A percentile compares a stretch with the other conserved stretches of the same genome.
phyloP scores from a whole-genome alignment of 2,329 filamentous ascomycete species.

The Aspergillus jensenii region DNA sequence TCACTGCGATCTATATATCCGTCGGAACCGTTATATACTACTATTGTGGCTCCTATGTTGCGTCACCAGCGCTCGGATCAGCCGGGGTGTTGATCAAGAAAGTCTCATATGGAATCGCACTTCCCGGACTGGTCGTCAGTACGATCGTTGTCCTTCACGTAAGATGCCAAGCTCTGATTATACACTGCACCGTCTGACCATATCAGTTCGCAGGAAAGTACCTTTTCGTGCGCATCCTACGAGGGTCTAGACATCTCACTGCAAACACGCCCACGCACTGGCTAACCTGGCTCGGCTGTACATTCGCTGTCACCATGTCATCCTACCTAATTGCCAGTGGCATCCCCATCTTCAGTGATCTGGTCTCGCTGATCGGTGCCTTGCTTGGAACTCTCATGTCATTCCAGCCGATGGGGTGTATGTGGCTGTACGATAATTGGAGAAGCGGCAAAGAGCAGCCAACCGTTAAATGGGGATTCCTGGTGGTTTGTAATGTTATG shows the following conservation, averaged over 20 bases:
- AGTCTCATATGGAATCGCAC: constrained; percentile 43
- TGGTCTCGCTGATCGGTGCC: no score
- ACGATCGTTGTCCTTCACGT: constrained; percentile 23
- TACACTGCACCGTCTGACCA: no score
- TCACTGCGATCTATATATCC: constrained; percentile 36
- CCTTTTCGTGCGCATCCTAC: constrained; percentile 23
- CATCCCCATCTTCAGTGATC: no score
- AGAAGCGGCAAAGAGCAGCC: no score
- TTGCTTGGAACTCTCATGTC: no score
- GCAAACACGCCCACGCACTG: constrained; percentile 6
- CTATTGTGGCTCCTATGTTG: constrained; percentile 48
- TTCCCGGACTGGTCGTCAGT: constrained; percentile 33
- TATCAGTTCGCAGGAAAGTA: constrained; percentile 22
- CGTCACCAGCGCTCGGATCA: constrained; percentile 49
- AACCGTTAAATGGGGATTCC: no score
- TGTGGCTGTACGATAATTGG: no score
- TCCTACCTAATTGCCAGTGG: no score
- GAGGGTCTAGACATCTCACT: constrained; percentile 20
- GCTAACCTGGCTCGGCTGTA: no score
- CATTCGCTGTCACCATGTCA: no score
- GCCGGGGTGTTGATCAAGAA: constrained; percentile 46
- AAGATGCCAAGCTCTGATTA: not conserved
- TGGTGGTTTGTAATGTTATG: no score
- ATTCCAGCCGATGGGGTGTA: no score
- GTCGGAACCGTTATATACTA: constrained; percentile 47